A percentile compares a stretch with the other conserved stretches of the same genome.
Evolutionary conservation across 1,284 basidiomycete species (phyloP).

Genomic region (Heliocybe sulcata): DNA sequence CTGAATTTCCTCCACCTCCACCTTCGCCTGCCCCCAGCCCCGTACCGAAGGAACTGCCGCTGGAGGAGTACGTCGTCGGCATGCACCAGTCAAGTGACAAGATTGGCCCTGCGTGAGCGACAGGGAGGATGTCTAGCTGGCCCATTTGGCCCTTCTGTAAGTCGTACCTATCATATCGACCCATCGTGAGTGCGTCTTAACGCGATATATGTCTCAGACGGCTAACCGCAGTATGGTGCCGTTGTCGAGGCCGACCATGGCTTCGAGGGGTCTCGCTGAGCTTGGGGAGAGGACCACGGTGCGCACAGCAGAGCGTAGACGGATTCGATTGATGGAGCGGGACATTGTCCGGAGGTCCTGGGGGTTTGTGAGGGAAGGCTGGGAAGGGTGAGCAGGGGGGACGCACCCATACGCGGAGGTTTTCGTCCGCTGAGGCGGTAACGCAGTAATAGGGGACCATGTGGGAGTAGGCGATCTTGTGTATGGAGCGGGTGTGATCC

Average conservation of each 20-base stretch:
- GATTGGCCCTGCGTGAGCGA: conserved; percentile 75
- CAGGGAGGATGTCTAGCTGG: conserved; percentile 64
- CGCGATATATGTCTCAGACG: background rate
- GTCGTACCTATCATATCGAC: conserved; percentile 55
- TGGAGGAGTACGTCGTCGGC: conserved; percentile 14
- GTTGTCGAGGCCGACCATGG: conserved; percentile 75
- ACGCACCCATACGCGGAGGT: conserved; percentile 76
- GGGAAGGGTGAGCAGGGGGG: background rate
- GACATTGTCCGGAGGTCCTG: conserved; percentile 74
- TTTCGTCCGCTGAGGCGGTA: conserved; percentile 79
- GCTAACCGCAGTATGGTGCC: conserved; percentile 54
- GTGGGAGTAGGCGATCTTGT: conserved; percentile 59
- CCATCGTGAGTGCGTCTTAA: background rate
- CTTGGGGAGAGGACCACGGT: conserved; percentile 69
- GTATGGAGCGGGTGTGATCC: conserved; percentile 73
- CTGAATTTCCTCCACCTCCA: conserved; percentile 7
- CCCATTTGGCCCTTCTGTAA: conserved; percentile 67
- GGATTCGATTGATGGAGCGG: conserved; percentile 64
- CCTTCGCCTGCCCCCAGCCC: conserved; percentile 10
- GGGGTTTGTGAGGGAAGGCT: background rate
- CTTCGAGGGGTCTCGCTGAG: conserved; percentile 56
- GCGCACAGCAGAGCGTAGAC: conserved; percentile 66
- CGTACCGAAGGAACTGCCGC: background rate
- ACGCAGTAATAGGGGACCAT: conserved; percentile 65
- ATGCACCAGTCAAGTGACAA: conserved; percentile 74